Base-by-base conservation (phyloP, 768 basidiomycete species). In the Xerocomus spinulosus region DNA sequence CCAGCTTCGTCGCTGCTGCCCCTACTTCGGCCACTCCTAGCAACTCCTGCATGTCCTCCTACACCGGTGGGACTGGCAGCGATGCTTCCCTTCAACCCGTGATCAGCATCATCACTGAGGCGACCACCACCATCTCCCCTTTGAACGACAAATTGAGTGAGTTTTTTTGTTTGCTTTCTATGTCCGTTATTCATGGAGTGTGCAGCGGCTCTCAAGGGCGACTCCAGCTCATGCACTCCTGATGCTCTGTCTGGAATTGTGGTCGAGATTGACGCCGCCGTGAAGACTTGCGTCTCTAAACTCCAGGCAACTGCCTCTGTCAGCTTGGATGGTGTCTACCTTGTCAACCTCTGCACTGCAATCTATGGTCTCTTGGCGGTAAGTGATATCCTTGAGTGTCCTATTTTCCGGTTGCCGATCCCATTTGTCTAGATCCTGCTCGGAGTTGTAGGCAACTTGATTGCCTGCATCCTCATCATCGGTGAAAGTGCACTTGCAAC, bases 1-100 rank as follows among this genome's bases (percentile, higher is more conserved):
- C 57, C 9, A 49, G 60, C 54, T 51, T 62, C 14, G 56, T 59
- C 7, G 46, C 48, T 42, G 60, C 60, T 2, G 52, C 38, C 0
- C 60, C 60, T 29, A 15, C 35, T 1, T 13, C 44, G 32, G 12
- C n/a, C 13, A 39, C 42, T n/a, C 9, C 23, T 10, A 47, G 28
- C 17, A 40, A 42, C 0, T 38, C 53, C 4, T 56, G 57, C n/a
- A n/a, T 34, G 36, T 48, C 35, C 26, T n/a, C 49, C 10, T 21
- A 46, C 13, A n/a, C 13, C 24, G 26, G 51, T 4, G 48, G 49
- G 9, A 42, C 3, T 9, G 49, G 53, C 7, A 52, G 36, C 18
- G 49, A 49, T 28, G 41, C 48, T 17, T 0, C 57, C 25, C 38
- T 49, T 12, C 47, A 49, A n/a, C 29, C 42, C 17, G 5, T 58